phyloP scores from a whole-genome alignment of 495 filamentous ascomycete genomes.

The Aspergillus panamensis region DNA sequence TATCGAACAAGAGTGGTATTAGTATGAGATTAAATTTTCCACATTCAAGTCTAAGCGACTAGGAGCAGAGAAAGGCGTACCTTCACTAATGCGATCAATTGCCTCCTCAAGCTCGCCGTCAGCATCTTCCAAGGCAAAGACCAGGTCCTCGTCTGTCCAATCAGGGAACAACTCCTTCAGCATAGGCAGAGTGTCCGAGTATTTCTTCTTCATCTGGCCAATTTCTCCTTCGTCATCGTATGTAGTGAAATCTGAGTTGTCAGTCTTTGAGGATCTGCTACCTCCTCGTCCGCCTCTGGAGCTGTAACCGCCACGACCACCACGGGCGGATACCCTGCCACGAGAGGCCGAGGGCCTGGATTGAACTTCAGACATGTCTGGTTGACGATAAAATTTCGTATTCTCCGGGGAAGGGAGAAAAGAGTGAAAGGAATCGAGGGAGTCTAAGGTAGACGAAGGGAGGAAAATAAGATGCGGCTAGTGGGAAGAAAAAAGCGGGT shows the following conservation, averaged over 20 bases:
- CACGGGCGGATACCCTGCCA: constrained; percentile 76
- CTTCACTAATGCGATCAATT: constrained; percentile 87
- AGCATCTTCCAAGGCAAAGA: constrained; percentile 88
- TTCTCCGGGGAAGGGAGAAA: constrained; percentile 32
- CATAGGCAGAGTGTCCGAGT: constrained; percentile 64
- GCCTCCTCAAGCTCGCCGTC: constrained; percentile 81
- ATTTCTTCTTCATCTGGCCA: constrained; percentile 85
- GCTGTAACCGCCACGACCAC: constrained; percentile 77
- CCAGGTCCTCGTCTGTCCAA: constrained; percentile 88
- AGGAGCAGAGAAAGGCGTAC: constrained; percentile 45
- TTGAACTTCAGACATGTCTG: constrained; percentile 88
- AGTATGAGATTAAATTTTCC: not conserved
- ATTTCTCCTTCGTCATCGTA: constrained; percentile 87
- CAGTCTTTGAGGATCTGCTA: constrained; percentile 68
- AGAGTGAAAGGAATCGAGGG: constrained; percentile 35
- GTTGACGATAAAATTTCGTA: constrained; percentile 23
- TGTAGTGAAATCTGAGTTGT: constrained; percentile 53
- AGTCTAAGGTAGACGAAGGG: constrained; percentile 34
- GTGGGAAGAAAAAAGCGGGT: constrained; percentile 31
- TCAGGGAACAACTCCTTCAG: constrained; percentile 89
- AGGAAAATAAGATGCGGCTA: constrained; percentile 33
- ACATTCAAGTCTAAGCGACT: not conserved
- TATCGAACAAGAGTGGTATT: constrained; percentile 31
- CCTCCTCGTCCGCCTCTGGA: constrained; percentile 65
- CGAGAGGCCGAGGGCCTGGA: constrained; percentile 70